Evolutionary conservation across 2,329 filamentous ascomycete species (phyloP).

Genomic region (Ascomycota sp.): DNA sequence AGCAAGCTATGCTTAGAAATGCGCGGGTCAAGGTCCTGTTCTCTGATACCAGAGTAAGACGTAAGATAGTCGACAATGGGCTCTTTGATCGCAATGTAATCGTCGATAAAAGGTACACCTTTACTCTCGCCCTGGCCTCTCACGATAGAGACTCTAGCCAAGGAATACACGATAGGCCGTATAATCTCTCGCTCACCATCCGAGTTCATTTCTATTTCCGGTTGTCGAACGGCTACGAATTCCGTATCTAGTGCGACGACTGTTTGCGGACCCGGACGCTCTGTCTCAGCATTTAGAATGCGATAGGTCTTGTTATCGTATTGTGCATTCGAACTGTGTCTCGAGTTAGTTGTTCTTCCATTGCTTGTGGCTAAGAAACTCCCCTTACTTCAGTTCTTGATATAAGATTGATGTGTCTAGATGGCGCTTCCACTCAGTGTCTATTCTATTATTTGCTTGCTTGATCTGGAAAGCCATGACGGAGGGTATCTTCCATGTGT

Average conservation of each 20-base stretch:
- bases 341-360: neutral
- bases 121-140: slow-evolving; percentile 60
- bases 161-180: slow-evolving; percentile 69
- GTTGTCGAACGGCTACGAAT: slow-evolving; percentile 80
- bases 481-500: slow-evolving; percentile 80
- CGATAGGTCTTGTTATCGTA: slow-evolving; percentile 31
- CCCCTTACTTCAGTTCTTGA: slow-evolving; percentile 36
- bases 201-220: slow-evolving; percentile 90
- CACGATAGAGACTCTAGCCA: slow-evolving; percentile 84
- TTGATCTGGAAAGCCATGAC: slow-evolving; percentile 76
- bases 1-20: slow-evolving; percentile 69
- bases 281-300: slow-evolving; percentile 32
- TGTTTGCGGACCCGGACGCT: slow-evolving; percentile 49
- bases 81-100: slow-evolving; percentile 85
- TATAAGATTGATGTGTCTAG: slow-evolving; percentile 77
- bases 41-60: slow-evolving; percentile 76
- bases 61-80: slow-evolving; percentile 91
- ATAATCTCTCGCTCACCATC: slow-evolving; percentile 86
- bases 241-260: slow-evolving; percentile 88
- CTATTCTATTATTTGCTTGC: slow-evolving; percentile 58
- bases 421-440: slow-evolving; percentile 66
- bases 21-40: slow-evolving; percentile 63
- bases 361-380: slow-evolving; percentile 10
- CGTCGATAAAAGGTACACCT: slow-evolving; percentile 81
- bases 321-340: slow-evolving; percentile 15